Evolutionary conservation across 495 filamentous ascomycete species (phyloP), one percentile per base, ranked within the genome.

Genomic region (Xeromyces bisporus): DNA sequence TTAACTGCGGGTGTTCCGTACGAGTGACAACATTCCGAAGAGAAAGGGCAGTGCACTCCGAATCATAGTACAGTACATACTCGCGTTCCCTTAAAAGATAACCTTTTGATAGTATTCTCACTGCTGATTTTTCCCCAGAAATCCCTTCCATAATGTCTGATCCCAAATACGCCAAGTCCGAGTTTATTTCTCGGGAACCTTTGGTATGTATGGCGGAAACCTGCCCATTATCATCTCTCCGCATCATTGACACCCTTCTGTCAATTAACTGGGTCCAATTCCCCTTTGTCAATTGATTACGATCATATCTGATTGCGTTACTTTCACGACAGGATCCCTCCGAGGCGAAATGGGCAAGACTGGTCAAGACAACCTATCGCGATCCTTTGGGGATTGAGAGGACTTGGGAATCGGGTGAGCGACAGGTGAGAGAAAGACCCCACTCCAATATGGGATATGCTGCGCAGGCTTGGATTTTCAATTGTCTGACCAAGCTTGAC

Each of bases 351-450:
- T 91, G 82, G 82, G 68, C 69, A 13, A 75, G 69, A 47, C 58
- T 80, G 8, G 59, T 72, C 24, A 79, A 76, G 42, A 75, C 73
- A 16, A 83, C 69, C 9, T 91, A 86, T 46, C 59, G 48, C 21
- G 82, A 89, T 39, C 75, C 77, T 1, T 62, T 71, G 6, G 77
- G 74, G 15, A 60, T 71, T 10, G 56, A 67, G 30, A 66, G 81
- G 33, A 80, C 71, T 20, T 89, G 81, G 81, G 82, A 91, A 47
- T 80, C 75, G 2, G 79, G 76, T 9, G 82, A 89, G 49, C 65
- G 82, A 8, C 64, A 60, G 40, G 64, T 66, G 53, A 50, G 48
- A 14, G n/a, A 8, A 9, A 13, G 23, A 41, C 23, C 16, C 31
- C n/a, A 23, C 25, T 16, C 6, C 26, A 29, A 10, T 10, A 32